Conservation (phyloP, 495 filamentous ascomycete genomes). For the Neurospora sp. region DNA sequence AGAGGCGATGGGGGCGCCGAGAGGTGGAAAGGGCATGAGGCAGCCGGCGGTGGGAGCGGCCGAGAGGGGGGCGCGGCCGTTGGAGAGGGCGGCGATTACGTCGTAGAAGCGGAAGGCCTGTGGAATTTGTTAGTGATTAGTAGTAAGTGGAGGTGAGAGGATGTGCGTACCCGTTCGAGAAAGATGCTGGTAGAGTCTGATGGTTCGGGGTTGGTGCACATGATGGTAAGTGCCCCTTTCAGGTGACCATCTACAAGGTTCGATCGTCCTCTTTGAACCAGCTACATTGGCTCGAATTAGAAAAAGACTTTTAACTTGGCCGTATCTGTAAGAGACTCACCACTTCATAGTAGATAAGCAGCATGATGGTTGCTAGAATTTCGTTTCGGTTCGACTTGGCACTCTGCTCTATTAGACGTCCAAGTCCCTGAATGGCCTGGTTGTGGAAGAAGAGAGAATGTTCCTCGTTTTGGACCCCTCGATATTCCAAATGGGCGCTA, state of each 20-base stretch:
- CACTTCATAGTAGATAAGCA: conserved; percentile 55
- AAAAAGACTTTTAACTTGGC: background rate
- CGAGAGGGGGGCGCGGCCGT: conserved; percentile 47
- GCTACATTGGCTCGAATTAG: conserved; percentile 22
- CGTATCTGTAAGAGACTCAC: conserved; percentile 25
- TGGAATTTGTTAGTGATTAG: background rate
- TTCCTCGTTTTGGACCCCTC: conserved; percentile 44
- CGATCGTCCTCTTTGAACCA: conserved; percentile 47
- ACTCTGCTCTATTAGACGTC: conserved; percentile 44
- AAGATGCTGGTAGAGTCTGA: conserved; percentile 43
- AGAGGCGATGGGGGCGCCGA: conserved; percentile 32
- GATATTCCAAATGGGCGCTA: conserved; percentile 49
- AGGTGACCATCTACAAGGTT: conserved; percentile 51
- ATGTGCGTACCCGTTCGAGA: conserved; percentile 42
- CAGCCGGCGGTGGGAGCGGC: conserved; percentile 37
- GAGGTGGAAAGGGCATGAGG: conserved; percentile 34
- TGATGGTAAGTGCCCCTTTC: conserved; percentile 49
- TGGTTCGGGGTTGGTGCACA: conserved; percentile 37
- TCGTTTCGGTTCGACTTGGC: conserved; percentile 42
- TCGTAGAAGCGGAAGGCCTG: conserved; percentile 57
- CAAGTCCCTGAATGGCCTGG: conserved; percentile 47
- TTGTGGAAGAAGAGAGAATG: conserved; percentile 50
- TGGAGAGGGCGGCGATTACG: conserved; percentile 52
- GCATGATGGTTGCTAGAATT: conserved; percentile 50
- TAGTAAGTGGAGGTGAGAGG: background rate